Conservation (phyloP, 768 basidiomycete genomes). For the Termitomyces sp. region DNA sequence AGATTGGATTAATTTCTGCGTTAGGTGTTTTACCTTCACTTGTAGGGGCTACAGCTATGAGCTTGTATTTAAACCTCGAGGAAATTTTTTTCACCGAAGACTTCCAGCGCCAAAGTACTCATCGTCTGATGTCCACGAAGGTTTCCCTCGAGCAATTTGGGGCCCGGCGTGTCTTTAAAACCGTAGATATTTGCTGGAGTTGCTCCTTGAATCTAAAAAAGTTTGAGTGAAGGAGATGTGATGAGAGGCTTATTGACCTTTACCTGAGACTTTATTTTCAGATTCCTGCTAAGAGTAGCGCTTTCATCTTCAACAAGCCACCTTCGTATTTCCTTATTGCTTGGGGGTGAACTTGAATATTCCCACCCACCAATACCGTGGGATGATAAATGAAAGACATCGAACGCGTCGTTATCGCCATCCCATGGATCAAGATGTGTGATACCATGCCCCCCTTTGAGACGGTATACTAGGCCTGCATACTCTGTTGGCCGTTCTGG, state of each 20-base stretch:
- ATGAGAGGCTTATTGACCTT: not conserved
- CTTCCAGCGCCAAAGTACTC: constrained; percentile 77
- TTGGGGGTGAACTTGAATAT: constrained; percentile 68
- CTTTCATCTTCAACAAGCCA: constrained; percentile 43
- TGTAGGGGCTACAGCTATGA: constrained; percentile 49
- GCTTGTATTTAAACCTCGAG: not conserved
- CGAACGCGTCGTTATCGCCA: not conserved
- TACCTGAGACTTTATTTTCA: constrained; percentile 41
- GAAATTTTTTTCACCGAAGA: constrained; percentile 60
- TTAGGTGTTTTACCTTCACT: constrained; percentile 55
- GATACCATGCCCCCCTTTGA: constrained; percentile 62
- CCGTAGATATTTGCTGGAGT: constrained; percentile 75
- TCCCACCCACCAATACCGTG: constrained; percentile 67
- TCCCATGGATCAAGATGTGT: constrained; percentile 59
- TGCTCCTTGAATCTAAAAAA: constrained; percentile 53
- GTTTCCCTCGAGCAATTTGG: constrained; percentile 10
- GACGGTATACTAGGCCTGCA: constrained; percentile 68
- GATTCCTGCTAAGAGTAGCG: constrained; percentile 10
- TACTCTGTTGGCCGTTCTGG: constrained; percentile 69
- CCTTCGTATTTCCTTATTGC: constrained; percentile 41
- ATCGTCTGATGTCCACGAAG: constrained; percentile 64
- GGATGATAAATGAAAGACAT: constrained; percentile 15
- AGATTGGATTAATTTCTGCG: constrained; percentile 59
- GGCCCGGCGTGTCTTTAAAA: constrained; percentile 47
- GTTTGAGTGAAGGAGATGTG: not conserved